Evolutionary conservation across 768 basidiomycete genomes (phyloP).

Genomic region (Trametes cingulata): DNA sequence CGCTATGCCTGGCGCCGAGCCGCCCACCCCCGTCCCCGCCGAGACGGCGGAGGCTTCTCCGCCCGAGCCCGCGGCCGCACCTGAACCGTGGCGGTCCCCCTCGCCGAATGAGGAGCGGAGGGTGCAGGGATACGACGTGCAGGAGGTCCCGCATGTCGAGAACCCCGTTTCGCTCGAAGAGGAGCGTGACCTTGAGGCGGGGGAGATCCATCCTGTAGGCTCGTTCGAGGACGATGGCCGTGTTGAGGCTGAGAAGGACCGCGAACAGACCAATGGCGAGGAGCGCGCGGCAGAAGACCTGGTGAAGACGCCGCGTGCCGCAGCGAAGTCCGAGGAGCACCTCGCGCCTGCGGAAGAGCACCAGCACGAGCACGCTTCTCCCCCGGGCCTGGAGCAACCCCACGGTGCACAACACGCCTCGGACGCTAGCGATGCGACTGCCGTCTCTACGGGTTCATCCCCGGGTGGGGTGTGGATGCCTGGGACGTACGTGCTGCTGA

Average conservation of each 20-base stretch:
- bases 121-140: slow-evolving; percentile 1
- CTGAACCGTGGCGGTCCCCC: background rate
- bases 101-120: background rate
- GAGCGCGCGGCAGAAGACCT: background rate
- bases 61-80: too few relatives aligned
- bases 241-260: background rate
- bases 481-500: slow-evolving; percentile 29
- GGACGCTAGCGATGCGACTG: slow-evolving; percentile 15
- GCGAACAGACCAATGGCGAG: background rate
- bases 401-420: background rate
- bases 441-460: slow-evolving; percentile 1
- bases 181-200: slow-evolving; percentile 10
- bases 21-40: slow-evolving; percentile 5
- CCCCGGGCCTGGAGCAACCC: background rate
- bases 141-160: slow-evolving; percentile 1
- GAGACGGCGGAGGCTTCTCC: too few relatives aligned
- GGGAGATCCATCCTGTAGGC: background rate
- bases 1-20: slow-evolving; percentile 20
- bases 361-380: background rate
- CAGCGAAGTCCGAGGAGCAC: slow-evolving; percentile 11
- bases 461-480: slow-evolving; percentile 21
- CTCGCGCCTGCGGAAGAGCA: background rate
- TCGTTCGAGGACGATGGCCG: slow-evolving; percentile 1
- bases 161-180: background rate
- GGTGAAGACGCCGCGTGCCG: slow-evolving; percentile 11